Conservation (phyloP, 768 basidiomycete genomes). For the Baorangia bicolor region DNA sequence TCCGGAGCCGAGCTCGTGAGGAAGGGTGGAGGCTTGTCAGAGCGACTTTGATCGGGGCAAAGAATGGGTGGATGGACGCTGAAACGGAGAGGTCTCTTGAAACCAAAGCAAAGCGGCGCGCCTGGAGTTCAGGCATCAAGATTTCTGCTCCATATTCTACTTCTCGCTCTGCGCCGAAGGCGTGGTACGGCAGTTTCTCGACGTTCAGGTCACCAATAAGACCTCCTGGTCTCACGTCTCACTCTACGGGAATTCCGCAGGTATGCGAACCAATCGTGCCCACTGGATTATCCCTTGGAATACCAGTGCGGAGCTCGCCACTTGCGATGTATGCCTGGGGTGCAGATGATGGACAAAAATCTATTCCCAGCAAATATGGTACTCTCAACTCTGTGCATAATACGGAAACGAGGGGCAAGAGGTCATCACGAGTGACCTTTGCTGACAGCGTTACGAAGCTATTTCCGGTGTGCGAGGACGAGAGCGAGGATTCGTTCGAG, state of each 20-base stretch:
- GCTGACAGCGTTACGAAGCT: constrained; percentile 20
- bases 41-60: constrained; percentile 21
- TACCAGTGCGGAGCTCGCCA: constrained; percentile 51
- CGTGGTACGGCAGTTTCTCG: constrained; percentile 18
- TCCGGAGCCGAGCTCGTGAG: constrained; percentile 42
- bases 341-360: constrained; percentile 36
- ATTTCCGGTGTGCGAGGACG: constrained; percentile 33
- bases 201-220: not conserved
- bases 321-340: constrained; percentile 43
- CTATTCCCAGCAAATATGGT: constrained; percentile 16
- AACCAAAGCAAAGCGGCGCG: constrained; percentile 57
- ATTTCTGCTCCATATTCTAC: constrained; percentile 31
- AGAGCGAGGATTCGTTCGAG: constrained; percentile 35
- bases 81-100: constrained; percentile 44
- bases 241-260: not conserved
- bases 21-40: constrained; percentile 40
- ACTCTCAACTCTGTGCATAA: constrained; percentile 13
- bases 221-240: constrained; percentile 24
- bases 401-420: constrained; percentile 18
- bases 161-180: not conserved
- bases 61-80: constrained; percentile 27
- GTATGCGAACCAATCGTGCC: constrained; percentile 26
- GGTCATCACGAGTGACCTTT: constrained; percentile 18
- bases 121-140: constrained; percentile 61
- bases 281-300: constrained; percentile 46